Evolutionary conservation across 2,329 filamentous ascomycete species (phyloP), one percentile per base, ranked within the genome.

Genomic region (Cadophora luteo-olivacea): DNA sequence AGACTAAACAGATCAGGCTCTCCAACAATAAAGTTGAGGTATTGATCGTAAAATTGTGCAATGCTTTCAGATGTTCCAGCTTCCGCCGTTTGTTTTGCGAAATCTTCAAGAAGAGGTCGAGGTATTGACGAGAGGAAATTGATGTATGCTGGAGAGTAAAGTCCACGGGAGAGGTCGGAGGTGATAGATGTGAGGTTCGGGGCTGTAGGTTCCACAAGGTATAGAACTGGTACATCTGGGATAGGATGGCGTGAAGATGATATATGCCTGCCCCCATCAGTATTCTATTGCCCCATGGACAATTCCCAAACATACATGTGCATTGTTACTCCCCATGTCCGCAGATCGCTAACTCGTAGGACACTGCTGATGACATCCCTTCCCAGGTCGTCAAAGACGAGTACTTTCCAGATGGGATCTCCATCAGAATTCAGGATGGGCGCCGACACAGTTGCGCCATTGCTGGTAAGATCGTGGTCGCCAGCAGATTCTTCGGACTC

Each of bases 341-440:
- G 87, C 78, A 99, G 83, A 81, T 99, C 96, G 77, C 94, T 97
- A 71, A 99, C 96, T 68, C 94, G 88, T 72, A 99, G 84, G 2
- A 99, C 94, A 77, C 94, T 97, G 83, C 94, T 97, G 77, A 99
- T 97, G 68, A 99, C 92, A 86, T 98, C 94, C 79, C 94, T 87
- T 60, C 95, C 96, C 4, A 90, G 80, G 74, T 95, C 92, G 80
- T 99, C 97, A 78, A 99, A 98, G 11, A 99, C 93, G 64, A 99
- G 84, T 7, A 98, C 92, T 80, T 98, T 98, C 95, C 95, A 98
- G 82, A 97, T 94, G 0, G 95, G 94, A 76, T 97, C 93, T 71
- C 94, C 94, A 75, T 97, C 91, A 58, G 92, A 86, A 74, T 94
- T 94, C 70, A 97, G 83, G 64, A 97, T 92, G 19, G 93, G 91